Percentiles rank a stretch among this genome's conserved stretches.
Evolutionary conservation across 192 early-diverging fungal genomes (phyloP).

Genomic region (Backusella macrospora): DNA sequence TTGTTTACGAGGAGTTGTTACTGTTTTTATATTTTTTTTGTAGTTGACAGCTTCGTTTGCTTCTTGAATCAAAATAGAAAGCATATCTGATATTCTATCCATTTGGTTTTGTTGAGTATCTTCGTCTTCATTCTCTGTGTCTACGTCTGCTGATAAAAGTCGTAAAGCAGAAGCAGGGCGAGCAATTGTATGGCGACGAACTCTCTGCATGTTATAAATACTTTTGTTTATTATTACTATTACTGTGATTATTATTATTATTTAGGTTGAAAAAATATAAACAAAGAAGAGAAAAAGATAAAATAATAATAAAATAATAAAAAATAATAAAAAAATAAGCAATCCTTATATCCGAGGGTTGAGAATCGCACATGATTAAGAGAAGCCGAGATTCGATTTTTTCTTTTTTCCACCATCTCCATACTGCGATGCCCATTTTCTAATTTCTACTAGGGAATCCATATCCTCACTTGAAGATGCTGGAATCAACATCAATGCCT

Average conservation of each 20-base stretch:
- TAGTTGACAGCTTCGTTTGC: constrained; percentile 35
- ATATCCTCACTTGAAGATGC: constrained; percentile 90
- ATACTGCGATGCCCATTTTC: constrained; percentile 89
- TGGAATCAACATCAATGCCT: constrained; percentile 82
- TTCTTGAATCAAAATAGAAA: constrained; percentile 38
- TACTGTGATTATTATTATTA: not conserved
- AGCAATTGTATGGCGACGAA: constrained; percentile 22
- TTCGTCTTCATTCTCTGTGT: constrained; percentile 20
- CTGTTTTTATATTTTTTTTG: not conserved
- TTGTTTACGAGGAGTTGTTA: not conserved
- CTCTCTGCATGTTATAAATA: not conserved
- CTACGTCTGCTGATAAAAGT: not conserved
- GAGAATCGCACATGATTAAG: constrained; percentile 27
- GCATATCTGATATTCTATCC: constrained; percentile 37
- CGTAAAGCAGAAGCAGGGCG: constrained; percentile 31
- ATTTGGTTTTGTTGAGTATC: constrained; percentile 20
- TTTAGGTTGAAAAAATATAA: not conserved
- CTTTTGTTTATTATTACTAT: not conserved
- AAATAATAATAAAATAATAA: not conserved
- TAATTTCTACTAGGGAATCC: constrained; percentile 83
- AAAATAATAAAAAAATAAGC: constrained; percentile 6
- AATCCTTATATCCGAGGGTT: not conserved
- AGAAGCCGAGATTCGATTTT: constrained; percentile 20
- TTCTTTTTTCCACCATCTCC: constrained; percentile 67
- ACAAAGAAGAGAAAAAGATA: constrained; percentile 7